Evolutionary conservation across 768 basidiomycete species (phyloP), one percentile per base, ranked within the genome.

Genomic region (Pluteus cervinus): DNA sequence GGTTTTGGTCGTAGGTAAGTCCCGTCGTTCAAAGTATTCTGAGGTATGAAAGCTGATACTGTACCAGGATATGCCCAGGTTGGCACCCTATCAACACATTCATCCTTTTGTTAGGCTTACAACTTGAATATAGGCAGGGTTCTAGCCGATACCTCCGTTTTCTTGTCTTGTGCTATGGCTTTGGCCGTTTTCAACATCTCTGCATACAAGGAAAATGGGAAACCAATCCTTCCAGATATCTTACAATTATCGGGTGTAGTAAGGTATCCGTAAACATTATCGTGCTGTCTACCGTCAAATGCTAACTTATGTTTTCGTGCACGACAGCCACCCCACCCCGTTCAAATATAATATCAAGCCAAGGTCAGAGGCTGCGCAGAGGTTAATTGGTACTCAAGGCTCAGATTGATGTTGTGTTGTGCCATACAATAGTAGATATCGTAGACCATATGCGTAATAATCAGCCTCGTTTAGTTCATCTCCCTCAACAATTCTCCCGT

Each of bases 1-100:
- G 76, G 76, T 3, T 79, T 75, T 36, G 76, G 74, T 21, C 54
- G 76, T 49, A 66, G 76, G 63, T 54, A 26, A 43, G 69, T 57
- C 22, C 22, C 35, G 33, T 7, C 22, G 31, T 40, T 34, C 38
- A 23, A 35, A 34, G 23, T n/a, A n/a, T n/a, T n/a, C n/a, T n/a
- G n/a, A n/a, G n/a, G n/a, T 35, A 37, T 22, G 33, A 25, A 37
- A 30, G 24, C 39, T 20, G 6, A 40, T 32, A 21, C 16, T 42
- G 31, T 28, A 7, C 26, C 34, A 73, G 73, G 34, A 68, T 65
- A 33, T 73, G 71, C 42, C 72, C 73, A 55, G 72, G 72, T 69
- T 57, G 36, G 21, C n/a, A 17, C 16, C 36, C 29, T 26, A 15
- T 34, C 33, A 16, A 39, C 22, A 17, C 39, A 28, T 9, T 36